These are phyloP conservation scores for Puccinellia tenuiflora DNA, from an alignment of 176 grass and related monocot species.

Conservation along the genomic window DNA sequence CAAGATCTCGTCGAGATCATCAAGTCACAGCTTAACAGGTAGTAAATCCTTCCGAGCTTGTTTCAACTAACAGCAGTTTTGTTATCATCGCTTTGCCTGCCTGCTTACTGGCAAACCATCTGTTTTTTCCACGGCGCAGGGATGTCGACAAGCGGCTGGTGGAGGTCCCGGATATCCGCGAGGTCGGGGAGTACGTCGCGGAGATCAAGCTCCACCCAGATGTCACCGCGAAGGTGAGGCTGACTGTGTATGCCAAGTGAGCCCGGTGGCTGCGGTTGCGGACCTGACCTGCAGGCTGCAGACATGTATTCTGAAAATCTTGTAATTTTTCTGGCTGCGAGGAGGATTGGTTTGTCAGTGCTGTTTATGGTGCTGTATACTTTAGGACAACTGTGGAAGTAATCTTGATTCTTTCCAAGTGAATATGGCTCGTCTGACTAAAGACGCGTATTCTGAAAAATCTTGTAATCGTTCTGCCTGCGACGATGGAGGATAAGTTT, in stretches of 20 bases:
- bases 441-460: neutral
- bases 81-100: neutral
- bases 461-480: neutral
- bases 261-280: neutral
- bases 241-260: constrained; percentile 75
- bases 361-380: neutral
- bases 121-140: constrained; percentile 38
- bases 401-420: neutral
- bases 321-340: neutral
- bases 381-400: neutral
- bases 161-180: constrained; percentile 77
- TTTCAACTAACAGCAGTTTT: neutral
- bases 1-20: constrained; percentile 95
- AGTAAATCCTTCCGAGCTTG: neutral
- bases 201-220: constrained; percentile 92
- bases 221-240: constrained; percentile 63
- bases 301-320: neutral
- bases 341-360: neutral
- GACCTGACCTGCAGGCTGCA: neutral
- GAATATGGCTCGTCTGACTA: no score
- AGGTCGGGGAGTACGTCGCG: constrained; percentile 74
- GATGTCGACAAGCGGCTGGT: constrained; percentile 67
- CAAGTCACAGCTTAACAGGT: constrained; percentile 84
- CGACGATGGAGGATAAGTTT: neutral
- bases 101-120: constrained; percentile 5